phyloP scores from a whole-genome alignment of 2,329 filamentous ascomycete species.

The Aurifilum marmelostoma region DNA sequence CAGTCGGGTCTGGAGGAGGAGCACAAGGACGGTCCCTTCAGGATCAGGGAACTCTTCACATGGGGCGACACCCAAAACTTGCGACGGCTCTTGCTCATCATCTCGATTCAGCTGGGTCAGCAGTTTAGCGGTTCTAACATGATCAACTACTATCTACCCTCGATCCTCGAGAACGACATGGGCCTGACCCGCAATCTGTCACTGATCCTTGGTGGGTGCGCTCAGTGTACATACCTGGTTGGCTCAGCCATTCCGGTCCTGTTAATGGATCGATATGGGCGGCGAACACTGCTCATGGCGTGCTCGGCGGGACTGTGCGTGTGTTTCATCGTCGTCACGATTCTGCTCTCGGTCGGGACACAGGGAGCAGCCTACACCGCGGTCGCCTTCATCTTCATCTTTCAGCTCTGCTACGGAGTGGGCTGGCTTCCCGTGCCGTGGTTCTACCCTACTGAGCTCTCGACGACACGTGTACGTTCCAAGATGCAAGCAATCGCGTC shows the following conservation, averaged over 20 bases:
- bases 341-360: slow-evolving; percentile 41
- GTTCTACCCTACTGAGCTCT: slow-evolving; percentile 47
- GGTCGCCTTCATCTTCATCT: slow-evolving; percentile 49
- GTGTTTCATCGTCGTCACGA: slow-evolving; percentile 47
- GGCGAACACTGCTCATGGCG: slow-evolving; percentile 45
- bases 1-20: slow-evolving; percentile 31
- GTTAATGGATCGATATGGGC: slow-evolving; percentile 46
- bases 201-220: slow-evolving; percentile 54
- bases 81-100: slow-evolving; percentile 34
- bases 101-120: slow-evolving; percentile 36
- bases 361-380: slow-evolving; percentile 43
- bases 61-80: slow-evolving; percentile 35
- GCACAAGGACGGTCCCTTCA: slow-evolving; percentile 32
- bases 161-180: slow-evolving; percentile 45
- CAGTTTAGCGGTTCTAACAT: slow-evolving; percentile 37
- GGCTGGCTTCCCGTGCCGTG: slow-evolving; percentile 48
- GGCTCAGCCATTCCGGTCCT: slow-evolving; percentile 46
- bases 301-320: slow-evolving; percentile 45
- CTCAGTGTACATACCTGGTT: slow-evolving; percentile 44
- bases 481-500: slow-evolving; percentile 45
- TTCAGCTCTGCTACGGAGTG: slow-evolving; percentile 47
- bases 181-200: slow-evolving; percentile 49
- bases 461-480: slow-evolving; percentile 44
- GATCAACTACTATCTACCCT: slow-evolving; percentile 42
- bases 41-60: slow-evolving; percentile 32